A percentile compares a stretch with the other conserved stretches of the same genome.
phyloP scores from a whole-genome alignment of 2,329 filamentous ascomycete species.

The Tolypocladium cylindrosporum region DNA sequence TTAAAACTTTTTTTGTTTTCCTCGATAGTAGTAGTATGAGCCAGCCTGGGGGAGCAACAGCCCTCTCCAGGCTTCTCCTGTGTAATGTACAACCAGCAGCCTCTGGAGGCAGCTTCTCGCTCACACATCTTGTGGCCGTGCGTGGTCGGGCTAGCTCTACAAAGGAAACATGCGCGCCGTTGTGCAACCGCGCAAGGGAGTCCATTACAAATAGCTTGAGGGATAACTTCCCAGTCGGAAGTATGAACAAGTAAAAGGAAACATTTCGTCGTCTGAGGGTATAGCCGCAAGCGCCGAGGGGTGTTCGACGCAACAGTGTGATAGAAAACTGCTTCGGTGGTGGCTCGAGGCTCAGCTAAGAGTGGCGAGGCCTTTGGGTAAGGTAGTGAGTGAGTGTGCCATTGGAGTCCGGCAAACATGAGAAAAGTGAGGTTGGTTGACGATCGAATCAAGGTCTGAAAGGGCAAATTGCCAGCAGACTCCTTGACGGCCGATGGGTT shows the following conservation, averaged over 20 bases:
- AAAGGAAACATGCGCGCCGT: constrained; percentile 8
- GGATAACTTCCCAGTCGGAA: constrained; percentile 4
- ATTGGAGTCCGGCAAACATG: background rate
- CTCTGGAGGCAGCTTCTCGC: constrained; percentile 4
- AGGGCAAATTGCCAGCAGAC: background rate
- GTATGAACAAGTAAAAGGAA: constrained; percentile 11
- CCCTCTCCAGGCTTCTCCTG: constrained; percentile 2
- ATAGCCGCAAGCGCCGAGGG: constrained; percentile 8
- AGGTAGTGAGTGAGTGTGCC: background rate
- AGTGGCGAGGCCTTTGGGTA: background rate
- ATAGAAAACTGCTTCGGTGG: background rate
- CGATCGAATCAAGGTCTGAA: background rate
- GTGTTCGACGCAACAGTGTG: constrained; percentile 1
- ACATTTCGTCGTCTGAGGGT: constrained; percentile 14
- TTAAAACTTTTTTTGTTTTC: constrained; percentile 1
- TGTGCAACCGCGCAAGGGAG: constrained; percentile 3
- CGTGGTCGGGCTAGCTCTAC: constrained; percentile 9
- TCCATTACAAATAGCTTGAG: constrained; percentile 8
- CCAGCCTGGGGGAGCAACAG: background rate
- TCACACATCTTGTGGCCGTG: background rate
- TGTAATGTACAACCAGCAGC: constrained; percentile 10
- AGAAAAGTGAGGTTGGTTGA: background rate
- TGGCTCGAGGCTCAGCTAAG: background rate
- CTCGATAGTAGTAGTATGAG: constrained; percentile 2
- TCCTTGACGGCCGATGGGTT: background rate